Conservation (phyloP, 257 asterid genomes). For the Prunella vulgaris region DNA sequence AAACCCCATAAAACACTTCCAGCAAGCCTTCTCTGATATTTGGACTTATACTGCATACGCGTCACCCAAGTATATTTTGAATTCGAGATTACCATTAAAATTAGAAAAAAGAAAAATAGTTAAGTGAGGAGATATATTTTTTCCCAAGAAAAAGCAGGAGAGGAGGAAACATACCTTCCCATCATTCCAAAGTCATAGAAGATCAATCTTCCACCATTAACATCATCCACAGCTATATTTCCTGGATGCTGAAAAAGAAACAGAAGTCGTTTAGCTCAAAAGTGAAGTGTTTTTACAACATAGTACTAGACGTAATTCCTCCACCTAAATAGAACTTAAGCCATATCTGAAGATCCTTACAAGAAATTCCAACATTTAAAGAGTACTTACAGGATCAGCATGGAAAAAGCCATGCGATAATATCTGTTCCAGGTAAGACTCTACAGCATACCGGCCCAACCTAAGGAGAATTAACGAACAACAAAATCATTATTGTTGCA, state of each 20-base stretch:
- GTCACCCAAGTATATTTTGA: constrained; percentile 8
- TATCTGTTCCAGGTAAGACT: constrained; percentile 90
- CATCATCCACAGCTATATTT: constrained; percentile 86
- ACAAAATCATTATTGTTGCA: constrained; percentile 6
- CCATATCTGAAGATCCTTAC: background rate
- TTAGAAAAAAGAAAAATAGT: background rate
- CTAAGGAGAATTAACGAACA: constrained; percentile 37
- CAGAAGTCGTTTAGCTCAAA: background rate
- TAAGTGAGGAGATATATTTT: too few relatives aligned
- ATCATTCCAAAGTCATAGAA: constrained; percentile 96
- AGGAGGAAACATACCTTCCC: constrained; percentile 81
- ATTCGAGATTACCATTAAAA: background rate
- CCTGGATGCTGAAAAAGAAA: constrained; percentile 72
- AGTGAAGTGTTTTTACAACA: background rate
- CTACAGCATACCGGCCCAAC: constrained; percentile 87
- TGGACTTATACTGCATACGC: constrained; percentile 70
- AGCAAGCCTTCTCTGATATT: constrained; percentile 86
- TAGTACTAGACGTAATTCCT: background rate
- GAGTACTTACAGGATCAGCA: constrained; percentile 71
- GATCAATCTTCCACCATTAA: constrained; percentile 84
- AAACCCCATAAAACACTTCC: constrained; percentile 88
- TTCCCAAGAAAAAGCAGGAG: too few relatives aligned
- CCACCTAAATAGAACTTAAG: background rate
- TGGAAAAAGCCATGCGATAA: constrained; percentile 89
- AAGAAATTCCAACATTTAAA: background rate